A percentile compares a stretch with the other conserved stretches of the same genome.
Conservation (phyloP, 2,329 filamentous ascomycete species). For the Trichoderma citrinoviride region DNA sequence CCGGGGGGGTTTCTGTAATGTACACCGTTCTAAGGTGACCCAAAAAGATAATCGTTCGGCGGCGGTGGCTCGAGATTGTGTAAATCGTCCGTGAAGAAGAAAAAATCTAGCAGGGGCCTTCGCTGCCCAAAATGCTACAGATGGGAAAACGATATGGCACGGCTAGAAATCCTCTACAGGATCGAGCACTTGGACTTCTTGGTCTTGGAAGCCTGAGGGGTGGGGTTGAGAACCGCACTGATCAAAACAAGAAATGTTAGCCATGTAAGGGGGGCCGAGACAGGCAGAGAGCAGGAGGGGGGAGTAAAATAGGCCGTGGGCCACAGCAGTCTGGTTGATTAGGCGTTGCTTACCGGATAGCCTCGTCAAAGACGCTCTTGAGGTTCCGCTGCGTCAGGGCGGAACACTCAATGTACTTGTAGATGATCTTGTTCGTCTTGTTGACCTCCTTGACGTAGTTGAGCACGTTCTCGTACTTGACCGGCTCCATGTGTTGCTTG, state of each 20-base stretch:
- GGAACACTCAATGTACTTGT: conserved; percentile 98
- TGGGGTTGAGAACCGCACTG: conserved; percentile 70
- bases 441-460: conserved; percentile 72
- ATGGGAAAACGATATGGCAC: conserved; percentile 10
- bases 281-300: no score
- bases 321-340: no score
- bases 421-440: conserved; percentile 63
- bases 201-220: conserved; percentile 54
- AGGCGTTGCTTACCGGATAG: conserved; percentile 74
- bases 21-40: conserved; percentile 16
- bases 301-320: background rate
- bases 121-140: conserved; percentile 13
- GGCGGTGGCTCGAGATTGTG: conserved; percentile 11
- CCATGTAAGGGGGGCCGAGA: background rate
- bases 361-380: conserved; percentile 98
- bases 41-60: conserved; percentile 18
- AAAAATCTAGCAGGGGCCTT: conserved; percentile 7
- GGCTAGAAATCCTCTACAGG: conserved; percentile 47
- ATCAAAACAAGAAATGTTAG: conserved; percentile 22
- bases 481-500: conserved; percentile 94
- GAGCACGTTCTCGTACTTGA: conserved; percentile 88
- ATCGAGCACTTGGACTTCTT: conserved; percentile 69
- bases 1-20: conserved; percentile 16
- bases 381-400: conserved; percentile 93
- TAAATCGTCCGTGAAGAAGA: conserved; percentile 3